Conservation (phyloP, 352 stramenopile species). For the Phytophthora parvispora region DNA sequence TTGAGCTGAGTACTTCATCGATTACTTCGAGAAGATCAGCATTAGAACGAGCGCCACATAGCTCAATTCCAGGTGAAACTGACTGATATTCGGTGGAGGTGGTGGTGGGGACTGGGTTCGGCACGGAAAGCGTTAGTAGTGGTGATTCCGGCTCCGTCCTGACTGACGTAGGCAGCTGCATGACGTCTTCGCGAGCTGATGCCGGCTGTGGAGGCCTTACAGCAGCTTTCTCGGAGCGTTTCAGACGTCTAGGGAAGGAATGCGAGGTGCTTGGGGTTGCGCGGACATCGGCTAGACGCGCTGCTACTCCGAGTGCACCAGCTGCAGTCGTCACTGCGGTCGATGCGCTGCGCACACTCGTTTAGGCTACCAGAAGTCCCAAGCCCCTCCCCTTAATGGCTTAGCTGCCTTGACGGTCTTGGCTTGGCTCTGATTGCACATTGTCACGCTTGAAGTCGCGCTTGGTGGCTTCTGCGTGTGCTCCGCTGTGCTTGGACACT, state of each 20-base stretch:
- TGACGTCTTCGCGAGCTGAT: neutral
- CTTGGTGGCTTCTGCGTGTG: neutral
- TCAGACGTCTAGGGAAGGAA: neutral
- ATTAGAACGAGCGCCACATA: neutral
- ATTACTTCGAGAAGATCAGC: neutral
- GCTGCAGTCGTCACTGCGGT: neutral
- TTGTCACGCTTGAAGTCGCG: neutral
- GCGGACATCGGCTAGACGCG: neutral
- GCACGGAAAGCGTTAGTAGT: neutral
- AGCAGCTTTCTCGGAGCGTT: neutral
- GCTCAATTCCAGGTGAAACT: neutral
- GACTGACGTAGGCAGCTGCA: neutral
- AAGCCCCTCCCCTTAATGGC: neutral
- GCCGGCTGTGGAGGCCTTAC: neutral
- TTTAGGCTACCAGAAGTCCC: neutral
- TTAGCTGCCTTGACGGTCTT: neutral
- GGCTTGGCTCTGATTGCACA: neutral
- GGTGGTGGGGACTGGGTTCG: neutral
- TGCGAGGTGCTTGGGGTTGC: neutral
- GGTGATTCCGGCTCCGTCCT: neutral
- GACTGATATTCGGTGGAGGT: neutral
- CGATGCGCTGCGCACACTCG: neutral
- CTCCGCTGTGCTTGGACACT: neutral
- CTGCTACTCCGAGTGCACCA: neutral
- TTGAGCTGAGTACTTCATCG: conserved; percentile 1